Conservation (phyloP, 2,329 filamentous ascomycete species). For the Fusarium sp. region DNA sequence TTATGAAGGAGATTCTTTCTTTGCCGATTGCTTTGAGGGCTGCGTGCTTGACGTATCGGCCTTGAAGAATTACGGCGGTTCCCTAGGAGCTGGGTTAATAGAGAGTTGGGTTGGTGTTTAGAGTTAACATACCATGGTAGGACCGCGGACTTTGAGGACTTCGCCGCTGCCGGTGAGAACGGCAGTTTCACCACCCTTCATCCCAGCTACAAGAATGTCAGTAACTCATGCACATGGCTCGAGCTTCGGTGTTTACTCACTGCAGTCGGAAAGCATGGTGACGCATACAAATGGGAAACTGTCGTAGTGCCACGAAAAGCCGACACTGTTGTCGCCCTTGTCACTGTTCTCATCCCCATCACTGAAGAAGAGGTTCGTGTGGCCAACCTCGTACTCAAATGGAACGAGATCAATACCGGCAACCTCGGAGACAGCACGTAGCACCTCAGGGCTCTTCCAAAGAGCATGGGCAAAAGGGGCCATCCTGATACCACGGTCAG, state of each 20-base stretch:
- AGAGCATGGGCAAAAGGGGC: slow-evolving; percentile 69
- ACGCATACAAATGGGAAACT: slow-evolving; percentile 74
- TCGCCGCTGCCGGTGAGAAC: slow-evolving; percentile 62
- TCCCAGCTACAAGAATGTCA: slow-evolving; percentile 41
- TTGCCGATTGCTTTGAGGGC: slow-evolving; percentile 65
- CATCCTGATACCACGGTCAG: slow-evolving; percentile 36
- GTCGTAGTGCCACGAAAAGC: slow-evolving; percentile 66
- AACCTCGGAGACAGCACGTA: slow-evolving; percentile 58
- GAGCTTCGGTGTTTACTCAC: slow-evolving; percentile 35
- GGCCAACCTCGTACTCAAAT: slow-evolving; percentile 64
- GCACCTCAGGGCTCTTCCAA: slow-evolving; percentile 54
- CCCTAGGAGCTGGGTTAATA: slow-evolving; percentile 56
- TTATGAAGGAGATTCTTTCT: slow-evolving; percentile 72
- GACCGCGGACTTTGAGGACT: slow-evolving; percentile 65
- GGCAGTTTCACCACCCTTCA: slow-evolving; percentile 71
- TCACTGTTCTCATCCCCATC: slow-evolving; percentile 48
- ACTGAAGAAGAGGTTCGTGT: slow-evolving; percentile 62
- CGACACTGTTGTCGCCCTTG: slow-evolving; percentile 56
- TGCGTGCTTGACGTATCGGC: slow-evolving; percentile 70
- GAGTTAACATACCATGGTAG: slow-evolving; percentile 59
- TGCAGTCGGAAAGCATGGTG: slow-evolving; percentile 70
- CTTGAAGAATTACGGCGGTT: slow-evolving; percentile 71
- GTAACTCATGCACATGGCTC: not conserved
- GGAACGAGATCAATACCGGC: slow-evolving; percentile 63
- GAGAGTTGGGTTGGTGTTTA: too few relatives aligned